Base-by-base conservation (phyloP, 768 basidiomycete species). In the Calocybe indica region DNA sequence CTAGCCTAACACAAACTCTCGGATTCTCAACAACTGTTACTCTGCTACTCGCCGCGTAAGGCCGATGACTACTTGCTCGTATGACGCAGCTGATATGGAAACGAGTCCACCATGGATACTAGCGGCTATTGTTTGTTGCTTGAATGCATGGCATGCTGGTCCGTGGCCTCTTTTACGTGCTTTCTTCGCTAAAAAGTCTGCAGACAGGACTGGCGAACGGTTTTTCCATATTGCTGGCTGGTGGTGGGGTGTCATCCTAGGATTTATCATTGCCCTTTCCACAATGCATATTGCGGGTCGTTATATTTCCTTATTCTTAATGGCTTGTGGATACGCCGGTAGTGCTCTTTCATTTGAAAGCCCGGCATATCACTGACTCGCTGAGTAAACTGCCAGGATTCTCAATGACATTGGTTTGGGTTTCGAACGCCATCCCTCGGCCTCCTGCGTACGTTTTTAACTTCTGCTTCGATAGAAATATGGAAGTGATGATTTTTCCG, bases 61-160 rank as follows among this genome's bases (percentile, higher is more conserved):
- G 9, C 6, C 7, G 11, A 22, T 5, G n/a, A 34, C 43, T 22
- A 7, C 39, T 14, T 38, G 29, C 5, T 31, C 14, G 37, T 2
- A 30, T 31, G n/a, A 45, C 7, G 11, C 22, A 15, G 11, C 14
- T 12, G 2, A 32, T 13, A 35, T 52, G 22, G 31, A 41, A 1
- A 13, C 31, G 22, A 83, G 82, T 4, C 83, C 83, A 2, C 83
- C 81, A 7, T 83, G 82, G 82, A 64, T 82, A n/a, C 55, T 80
- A 11, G 67, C 79, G 2, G 69, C 76, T 1, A 61, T 78, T 35
- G 59, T 74, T 1, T 78, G 75, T 49, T 67, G 70, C 36, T 45
- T 75, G 14, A 80, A 72, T 54, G 80, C 80, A 1, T 76, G 76
- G 74, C 68, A 82, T 55, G 75, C 77, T 34, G 67, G 68, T 67